A percentile compares a stretch with the other conserved stretches of the same genome.
Evolutionary conservation across 257 asterid species (phyloP).

Genomic region (Primulina huaijiensis): DNA sequence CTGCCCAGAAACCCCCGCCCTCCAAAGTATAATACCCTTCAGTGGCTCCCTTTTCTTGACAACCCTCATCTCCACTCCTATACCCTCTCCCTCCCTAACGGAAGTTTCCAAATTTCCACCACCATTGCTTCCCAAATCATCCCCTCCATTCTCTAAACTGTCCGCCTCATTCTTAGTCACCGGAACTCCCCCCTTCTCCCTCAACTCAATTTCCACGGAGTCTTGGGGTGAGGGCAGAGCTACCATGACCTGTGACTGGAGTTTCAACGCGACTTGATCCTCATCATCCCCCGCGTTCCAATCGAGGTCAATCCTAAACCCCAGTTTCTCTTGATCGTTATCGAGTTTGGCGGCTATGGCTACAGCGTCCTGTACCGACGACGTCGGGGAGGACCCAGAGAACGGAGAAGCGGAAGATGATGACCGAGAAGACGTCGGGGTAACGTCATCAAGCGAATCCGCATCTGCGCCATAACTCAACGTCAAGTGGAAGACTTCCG

Average conservation of each 20-base stretch:
- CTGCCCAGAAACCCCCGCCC: conserved; percentile 83
- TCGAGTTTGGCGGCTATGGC: conserved; percentile 10
- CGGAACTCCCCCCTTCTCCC: conserved; percentile 29
- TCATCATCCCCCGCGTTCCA: conserved; percentile 91
- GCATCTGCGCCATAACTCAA: conserved; percentile 77
- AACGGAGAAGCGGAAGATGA: conserved; percentile 47
- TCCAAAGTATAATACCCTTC: conserved; percentile 70
- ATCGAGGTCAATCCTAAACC: conserved; percentile 77
- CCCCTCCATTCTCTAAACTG: conserved; percentile 21
- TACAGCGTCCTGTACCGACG: conserved; percentile 30
- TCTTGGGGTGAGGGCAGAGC: conserved; percentile 93
- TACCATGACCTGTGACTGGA: conserved; percentile 96
- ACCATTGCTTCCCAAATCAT: conserved; percentile 7
- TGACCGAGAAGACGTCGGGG: conserved; percentile 62
- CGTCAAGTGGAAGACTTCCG: conserved; percentile 85
- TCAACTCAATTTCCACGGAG: conserved; percentile 65
- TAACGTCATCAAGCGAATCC: conserved; percentile 60
- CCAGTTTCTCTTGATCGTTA: conserved; percentile 40
- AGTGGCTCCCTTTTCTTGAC: conserved; percentile 80
- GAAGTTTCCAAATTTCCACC: conserved; percentile 26
- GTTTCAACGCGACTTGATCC: conserved; percentile 83
- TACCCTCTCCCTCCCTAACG: conserved; percentile 29
- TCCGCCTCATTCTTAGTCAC: conserved; percentile 8
- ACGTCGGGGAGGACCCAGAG: conserved; percentile 44
- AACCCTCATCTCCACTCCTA: conserved; percentile 68